Base-by-base conservation (phyloP, 2,329 filamentous ascomycete genomes). In the Metarhizium rileyi region DNA sequence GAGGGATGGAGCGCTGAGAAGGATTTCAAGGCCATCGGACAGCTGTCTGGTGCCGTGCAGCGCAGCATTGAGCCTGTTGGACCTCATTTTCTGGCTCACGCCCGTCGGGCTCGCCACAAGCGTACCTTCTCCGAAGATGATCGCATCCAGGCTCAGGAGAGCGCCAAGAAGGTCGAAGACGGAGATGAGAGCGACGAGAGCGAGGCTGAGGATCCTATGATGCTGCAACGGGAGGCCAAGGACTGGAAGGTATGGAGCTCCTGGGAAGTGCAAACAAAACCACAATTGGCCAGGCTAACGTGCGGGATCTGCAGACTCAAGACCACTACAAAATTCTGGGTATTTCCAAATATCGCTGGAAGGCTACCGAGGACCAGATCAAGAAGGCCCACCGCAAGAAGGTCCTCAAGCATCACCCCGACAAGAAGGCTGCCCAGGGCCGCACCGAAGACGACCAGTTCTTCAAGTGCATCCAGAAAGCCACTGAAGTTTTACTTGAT, bases 401-500 rank as follows among this genome's bases (percentile, higher is more conserved):
- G 86, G 93, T 98, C 57, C 86, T 98, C 58, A 91, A 90, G 74
- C 93, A 98, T 70, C 93, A 98, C 71, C 93, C 93, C 54, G 93
- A 98, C 70, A 98, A 98, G 84, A 95, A 94, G 76, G 93, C 94
- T 16, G 93, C 93, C 26, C 80, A 84, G 44, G 93, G 93, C 54
- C 80, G 81, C 61, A 80, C 81, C 59, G 90, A 97, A 63, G 91
- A 96, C 70, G 93, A 98, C 70, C 88, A 87, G 69, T 98, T 98
- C 78, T 98, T 98, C 86, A 98, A 98, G 80, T 98, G 94, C 72
- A 98, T 98, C 69, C 94, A 98, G 69, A 96, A 96, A 72, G 93
- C 93, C 51, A 91, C 86, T 61, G 93, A 98, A 63, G 80, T 97
- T 47, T 86, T 98, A 18, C 80, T 89, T 49, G 93, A 98, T 74